Evolutionary conservation across 352 stramenopile genomes (phyloP), one percentile per base, ranked within the genome.

Genomic region (Phytopythium cucurbitacearum): DNA sequence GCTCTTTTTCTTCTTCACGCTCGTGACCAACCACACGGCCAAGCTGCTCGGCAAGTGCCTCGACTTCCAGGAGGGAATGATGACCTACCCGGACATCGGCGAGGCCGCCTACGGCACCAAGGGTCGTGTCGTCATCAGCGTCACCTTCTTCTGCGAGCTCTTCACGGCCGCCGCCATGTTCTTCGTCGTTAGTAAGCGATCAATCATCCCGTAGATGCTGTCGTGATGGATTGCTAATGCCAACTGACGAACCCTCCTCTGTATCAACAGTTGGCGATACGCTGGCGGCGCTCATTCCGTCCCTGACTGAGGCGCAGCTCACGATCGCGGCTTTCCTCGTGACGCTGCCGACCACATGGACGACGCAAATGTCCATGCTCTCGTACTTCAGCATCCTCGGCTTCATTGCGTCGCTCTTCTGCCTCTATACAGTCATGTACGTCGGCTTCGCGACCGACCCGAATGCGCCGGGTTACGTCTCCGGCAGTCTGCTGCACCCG

Each of bases 21-120:
- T 89, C n/a, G 72, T 91, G 52, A 93, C 85, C 15, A 95, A 93
- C 64, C 75, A 93, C 66, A 94, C 85, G 15, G 85, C 69, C 58
- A 93, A 93, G 52, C 60, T 95, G 11, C 65, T 95, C 15, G 85
- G 85, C 49, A 78, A 83, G 41, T 92, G 81, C 51, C 67, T 95
- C 40, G 68, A 82, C 50, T 89, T 90, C 56, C 76, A 94, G 65
- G 74, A 88, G 38, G 76, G 81, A 56, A 93, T 95, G 79, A 72
- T 67, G 55, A 87, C 84, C 48, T 94, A 91, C 48, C 80, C 80
- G 11, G 84, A 94, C 44, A 91, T 94, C 41, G 84, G 79, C n/a
- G 77, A 91, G 41, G 81, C 78, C 0, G 84, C 84, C 32, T 94
- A 91, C 51, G 84, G 84, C 35, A 87, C 76, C 1, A 68, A 63